Evolutionary conservation across 176 grass and related monocot species (phyloP), one percentile per base, ranked within the genome.

Genomic region (Carex parvula): DNA sequence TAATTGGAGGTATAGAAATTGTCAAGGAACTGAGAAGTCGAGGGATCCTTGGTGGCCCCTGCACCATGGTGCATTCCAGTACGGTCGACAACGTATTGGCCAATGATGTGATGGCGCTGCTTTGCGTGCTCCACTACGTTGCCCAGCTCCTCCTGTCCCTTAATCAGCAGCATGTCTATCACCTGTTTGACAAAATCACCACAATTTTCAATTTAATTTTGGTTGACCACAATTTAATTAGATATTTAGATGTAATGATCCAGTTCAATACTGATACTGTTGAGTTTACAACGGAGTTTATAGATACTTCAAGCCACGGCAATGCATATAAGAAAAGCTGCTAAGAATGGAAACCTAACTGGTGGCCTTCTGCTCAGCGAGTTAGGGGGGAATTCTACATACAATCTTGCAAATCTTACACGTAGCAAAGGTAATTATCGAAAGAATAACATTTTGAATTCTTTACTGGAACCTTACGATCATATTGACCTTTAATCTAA

Each of bases 151-250:
- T 98, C 96, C 83, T 59, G 70, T 24, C 89, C 96, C 2, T 98
- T 98, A 33, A 98, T 90, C 39, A 98, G 89, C 84, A 98, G 91
- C 93, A 98, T 89, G 84, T 98, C 96, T 81, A 98, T 93, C 61
- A 98, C 93, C 96, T 95, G 80, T 67, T 64, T 67, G 41, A 76
- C 6, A 35, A 64, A 81, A 81, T 15, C 0, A 37, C n/a, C n/a
- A 35, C 57, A 18, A 32, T 26, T 62, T 21, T 77, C 50, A 77
- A 32, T 77, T 9, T 20, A 76, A 76, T 48, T 55, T 30, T 55
- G 21, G 22, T 76, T 16, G 46, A 55, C 22, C 14, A 13, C 21
- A 76, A 16, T 76, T 55, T 75, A 17, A 29, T 55, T 30, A 15
- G 21, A 4, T 75, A 11, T 7, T 55, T 30, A 15, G 21, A 4